phyloP scores from a whole-genome alignment of 2,329 filamentous ascomycete genomes.

The Lachnellula occidentalis region DNA sequence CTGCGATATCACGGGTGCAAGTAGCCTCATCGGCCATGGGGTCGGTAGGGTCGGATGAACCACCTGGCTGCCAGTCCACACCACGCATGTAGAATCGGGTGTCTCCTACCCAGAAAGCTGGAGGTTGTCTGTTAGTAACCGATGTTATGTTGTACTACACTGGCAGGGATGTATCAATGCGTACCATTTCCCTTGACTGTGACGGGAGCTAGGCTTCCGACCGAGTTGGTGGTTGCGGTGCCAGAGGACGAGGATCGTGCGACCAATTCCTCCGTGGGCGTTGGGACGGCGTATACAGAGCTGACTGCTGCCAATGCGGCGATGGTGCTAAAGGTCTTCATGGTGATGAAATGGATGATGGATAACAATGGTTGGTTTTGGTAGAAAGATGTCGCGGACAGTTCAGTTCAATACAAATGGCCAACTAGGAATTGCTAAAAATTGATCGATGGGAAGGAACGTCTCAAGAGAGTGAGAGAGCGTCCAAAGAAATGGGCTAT shows the following conservation, averaged over 20 bases:
- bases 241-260: conserved; percentile 21
- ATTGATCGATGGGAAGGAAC: neutral
- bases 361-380: neutral
- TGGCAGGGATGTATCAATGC: neutral
- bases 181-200: conserved; percentile 30
- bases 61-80: conserved; percentile 58
- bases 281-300: conserved; percentile 18
- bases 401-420: too few relatives aligned
- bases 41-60: conserved; percentile 55
- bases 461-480: conserved; percentile 24
- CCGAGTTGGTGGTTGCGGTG: conserved; percentile 18
- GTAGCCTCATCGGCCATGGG: conserved; percentile 54
- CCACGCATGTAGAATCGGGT: conserved; percentile 51
- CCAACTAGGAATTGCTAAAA: too few relatives aligned
- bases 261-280: conserved; percentile 15
- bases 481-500: conserved; percentile 9
- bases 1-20: conserved; percentile 59
- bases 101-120: conserved; percentile 28
- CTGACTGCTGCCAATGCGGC: conserved; percentile 26
- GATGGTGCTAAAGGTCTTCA: conserved; percentile 28
- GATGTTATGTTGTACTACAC: neutral
- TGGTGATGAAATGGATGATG: conserved; percentile 11
- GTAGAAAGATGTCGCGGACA: neutral
- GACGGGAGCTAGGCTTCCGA: neutral
- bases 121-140: conserved; percentile 5